Evolutionary conservation across 441 rosid species (phyloP).

Genomic region (Jatropha podagrica): DNA sequence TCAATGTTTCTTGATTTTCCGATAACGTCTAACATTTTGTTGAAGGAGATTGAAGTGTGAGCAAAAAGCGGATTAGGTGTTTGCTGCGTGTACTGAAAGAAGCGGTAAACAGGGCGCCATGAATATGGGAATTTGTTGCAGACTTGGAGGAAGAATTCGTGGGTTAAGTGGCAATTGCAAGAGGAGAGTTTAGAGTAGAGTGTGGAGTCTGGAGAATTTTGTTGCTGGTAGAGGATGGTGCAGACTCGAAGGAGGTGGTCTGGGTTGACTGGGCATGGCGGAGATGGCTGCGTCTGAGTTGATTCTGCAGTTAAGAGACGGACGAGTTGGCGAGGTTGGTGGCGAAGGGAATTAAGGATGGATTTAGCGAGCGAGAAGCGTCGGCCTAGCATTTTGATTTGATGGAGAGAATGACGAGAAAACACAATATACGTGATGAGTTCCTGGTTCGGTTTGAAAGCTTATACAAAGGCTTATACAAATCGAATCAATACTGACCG

Average conservation of each 20-base stretch:
- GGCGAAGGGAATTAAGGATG: conserved; percentile 6
- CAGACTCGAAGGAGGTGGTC: conserved; percentile 66
- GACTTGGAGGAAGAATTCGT: conserved; percentile 87
- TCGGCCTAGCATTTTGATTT: neutral
- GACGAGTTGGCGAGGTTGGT: conserved; percentile 10
- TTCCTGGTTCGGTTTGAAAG: no score
- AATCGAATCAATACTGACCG: no score
- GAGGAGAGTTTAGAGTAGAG: conserved; percentile 62
- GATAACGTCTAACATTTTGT: conserved; percentile 58
- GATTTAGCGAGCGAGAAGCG: neutral
- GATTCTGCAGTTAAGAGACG: conserved; percentile 28
- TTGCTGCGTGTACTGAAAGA: conserved; percentile 56
- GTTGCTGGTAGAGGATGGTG: conserved; percentile 80
- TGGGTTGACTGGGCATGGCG: conserved; percentile 39
- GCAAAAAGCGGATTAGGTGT: conserved; percentile 32
- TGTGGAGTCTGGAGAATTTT: conserved; percentile 41
- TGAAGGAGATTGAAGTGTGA: conserved; percentile 56
- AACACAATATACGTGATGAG: no score
- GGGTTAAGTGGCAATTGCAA: conserved; percentile 24
- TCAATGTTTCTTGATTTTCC: conserved; percentile 73
- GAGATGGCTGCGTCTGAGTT: conserved; percentile 22
- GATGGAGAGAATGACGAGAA: neutral
- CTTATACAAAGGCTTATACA: no score
- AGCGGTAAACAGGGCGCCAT: conserved; percentile 81
- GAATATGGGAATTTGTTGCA: conserved; percentile 78